A percentile compares a stretch with the other conserved stretches of the same genome.
phyloP scores from a whole-genome alignment of 2,329 filamentous ascomycete species.

The Thelonectria discophora region DNA sequence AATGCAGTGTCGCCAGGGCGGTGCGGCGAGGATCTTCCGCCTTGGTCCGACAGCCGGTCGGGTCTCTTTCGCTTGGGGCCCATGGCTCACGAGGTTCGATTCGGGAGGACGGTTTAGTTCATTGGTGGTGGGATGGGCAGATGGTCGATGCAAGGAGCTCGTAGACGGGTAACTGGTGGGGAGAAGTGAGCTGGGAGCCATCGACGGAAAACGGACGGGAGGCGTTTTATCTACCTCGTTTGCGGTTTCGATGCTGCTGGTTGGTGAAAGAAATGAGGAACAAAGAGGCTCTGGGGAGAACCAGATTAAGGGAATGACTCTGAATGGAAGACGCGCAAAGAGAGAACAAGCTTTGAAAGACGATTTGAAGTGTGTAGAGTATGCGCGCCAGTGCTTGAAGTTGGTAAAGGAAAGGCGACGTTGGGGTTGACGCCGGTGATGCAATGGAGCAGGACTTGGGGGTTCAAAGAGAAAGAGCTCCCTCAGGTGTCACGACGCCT shows the following conservation, averaged over 20 bases:
- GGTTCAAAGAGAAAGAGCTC: slow-evolving; percentile 30
- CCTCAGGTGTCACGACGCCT: slow-evolving; percentile 33
- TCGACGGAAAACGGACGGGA: slow-evolving; percentile 8
- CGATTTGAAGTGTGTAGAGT: slow-evolving; percentile 6
- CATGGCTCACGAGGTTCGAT: slow-evolving; percentile 52
- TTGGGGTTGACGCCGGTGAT: slow-evolving; percentile 37
- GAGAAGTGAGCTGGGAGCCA: slow-evolving; percentile 32
- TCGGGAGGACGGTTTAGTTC: slow-evolving; percentile 42
- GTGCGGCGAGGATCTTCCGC: slow-evolving; percentile 67
- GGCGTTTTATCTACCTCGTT: slow-evolving; percentile 24
- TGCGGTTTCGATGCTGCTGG: slow-evolving; percentile 24
- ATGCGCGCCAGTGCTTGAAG: slow-evolving; percentile 22
- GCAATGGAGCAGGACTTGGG: slow-evolving; percentile 23
- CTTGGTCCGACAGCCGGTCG: slow-evolving; percentile 60
- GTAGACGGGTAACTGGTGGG: slow-evolving; percentile 22
- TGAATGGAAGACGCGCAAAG: slow-evolving; percentile 28
- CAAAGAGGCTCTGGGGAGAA: slow-evolving; percentile 37
- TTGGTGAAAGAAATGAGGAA: slow-evolving; percentile 32
- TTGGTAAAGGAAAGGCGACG: slow-evolving; percentile 23
- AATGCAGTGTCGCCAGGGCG: slow-evolving; percentile 65
- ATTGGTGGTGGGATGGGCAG: slow-evolving; percentile 41
- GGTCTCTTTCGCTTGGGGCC: slow-evolving; percentile 68
- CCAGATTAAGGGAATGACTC: slow-evolving; percentile 37
- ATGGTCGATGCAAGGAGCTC: slow-evolving; percentile 12
- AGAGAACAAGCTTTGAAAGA: slow-evolving; percentile 4